phyloP scores from a whole-genome alignment of 2,329 filamentous ascomycete species.

The Sporothrix globosa region DNA sequence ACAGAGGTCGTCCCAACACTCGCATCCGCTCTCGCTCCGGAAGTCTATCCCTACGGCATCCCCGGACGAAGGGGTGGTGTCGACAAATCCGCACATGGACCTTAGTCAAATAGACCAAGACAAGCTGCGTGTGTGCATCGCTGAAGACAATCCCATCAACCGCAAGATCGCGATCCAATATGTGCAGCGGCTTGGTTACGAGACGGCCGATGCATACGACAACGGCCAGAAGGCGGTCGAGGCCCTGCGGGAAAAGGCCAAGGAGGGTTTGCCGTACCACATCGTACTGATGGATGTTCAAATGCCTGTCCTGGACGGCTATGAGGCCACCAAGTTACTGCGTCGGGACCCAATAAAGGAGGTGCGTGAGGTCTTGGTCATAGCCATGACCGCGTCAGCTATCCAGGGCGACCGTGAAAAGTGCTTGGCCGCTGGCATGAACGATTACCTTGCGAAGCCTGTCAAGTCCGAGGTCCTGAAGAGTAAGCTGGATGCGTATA shows the following conservation, averaged over 20 bases:
- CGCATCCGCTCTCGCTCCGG: constrained; percentile 29
- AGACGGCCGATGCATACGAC: constrained; percentile 79
- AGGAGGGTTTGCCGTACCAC: constrained; percentile 77
- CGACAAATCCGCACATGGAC: constrained; percentile 58
- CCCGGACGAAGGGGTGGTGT: neutral
- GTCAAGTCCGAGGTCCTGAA: constrained; percentile 87
- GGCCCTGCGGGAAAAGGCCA: constrained; percentile 73
- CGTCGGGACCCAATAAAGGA: constrained; percentile 74
- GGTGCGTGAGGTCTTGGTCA: constrained; percentile 84
- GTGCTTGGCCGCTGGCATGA: constrained; percentile 95
- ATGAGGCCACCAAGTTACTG: constrained; percentile 84
- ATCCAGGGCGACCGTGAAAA: constrained; percentile 95
- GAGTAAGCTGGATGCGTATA: constrained; percentile 71
- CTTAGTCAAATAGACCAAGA: constrained; percentile 74
- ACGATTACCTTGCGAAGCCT: constrained; percentile 94
- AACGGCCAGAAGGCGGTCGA: constrained; percentile 89
- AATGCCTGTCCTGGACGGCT: constrained; percentile 92
- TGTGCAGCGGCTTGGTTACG: constrained; percentile 81
- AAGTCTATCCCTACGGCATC: constrained; percentile 31
- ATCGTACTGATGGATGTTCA: constrained; percentile 95
- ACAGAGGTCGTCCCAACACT: constrained; percentile 2
- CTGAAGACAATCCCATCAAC: constrained; percentile 94
- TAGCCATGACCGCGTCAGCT: constrained; percentile 94
- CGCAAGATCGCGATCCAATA: constrained; percentile 93
- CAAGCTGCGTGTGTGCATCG: constrained; percentile 84